Evolutionary conservation across 2,329 filamentous ascomycete genomes (phyloP).

Genomic region (Grosmannia penicillata): DNA sequence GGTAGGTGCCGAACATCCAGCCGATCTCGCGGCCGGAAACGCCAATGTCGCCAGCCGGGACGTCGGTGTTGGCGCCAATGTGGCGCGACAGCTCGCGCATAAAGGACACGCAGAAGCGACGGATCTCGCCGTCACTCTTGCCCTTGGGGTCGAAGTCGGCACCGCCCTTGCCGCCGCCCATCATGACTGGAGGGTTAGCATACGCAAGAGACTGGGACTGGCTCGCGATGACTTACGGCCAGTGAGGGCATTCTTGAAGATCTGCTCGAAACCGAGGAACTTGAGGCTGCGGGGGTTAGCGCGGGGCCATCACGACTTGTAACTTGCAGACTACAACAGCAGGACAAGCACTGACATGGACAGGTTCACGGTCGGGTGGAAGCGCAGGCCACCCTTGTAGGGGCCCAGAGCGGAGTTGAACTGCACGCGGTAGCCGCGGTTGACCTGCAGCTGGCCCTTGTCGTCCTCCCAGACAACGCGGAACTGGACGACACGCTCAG

Average conservation of each 20-base stretch:
- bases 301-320: too few species aligned
- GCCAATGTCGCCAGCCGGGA: conserved; percentile 94
- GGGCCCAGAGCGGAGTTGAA: conserved; percentile 97
- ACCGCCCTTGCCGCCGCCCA: conserved; percentile 96
- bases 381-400: conserved; percentile 93
- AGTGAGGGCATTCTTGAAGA: conserved; percentile 98
- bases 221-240: conserved; percentile 55
- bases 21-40: conserved; percentile 86
- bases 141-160: conserved; percentile 98
- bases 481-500: conserved; percentile 95
- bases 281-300: conserved; percentile 52
- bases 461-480: conserved; percentile 95
- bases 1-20: conserved; percentile 90
- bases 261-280: conserved; percentile 98
- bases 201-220: conserved; percentile 12
- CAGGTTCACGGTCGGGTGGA: conserved; percentile 79
- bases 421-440: conserved; percentile 91
- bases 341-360: conserved; percentile 32
- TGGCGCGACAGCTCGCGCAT: conserved; percentile 93
- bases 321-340: neutral
- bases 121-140: conserved; percentile 94
- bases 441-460: conserved; percentile 75
- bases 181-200: conserved; percentile 46
- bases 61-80: conserved; percentile 91
- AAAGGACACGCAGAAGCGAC: conserved; percentile 90